Conservation (phyloP, 768 basidiomycete genomes). For the Lanmaoa pseudosensibilis region DNA sequence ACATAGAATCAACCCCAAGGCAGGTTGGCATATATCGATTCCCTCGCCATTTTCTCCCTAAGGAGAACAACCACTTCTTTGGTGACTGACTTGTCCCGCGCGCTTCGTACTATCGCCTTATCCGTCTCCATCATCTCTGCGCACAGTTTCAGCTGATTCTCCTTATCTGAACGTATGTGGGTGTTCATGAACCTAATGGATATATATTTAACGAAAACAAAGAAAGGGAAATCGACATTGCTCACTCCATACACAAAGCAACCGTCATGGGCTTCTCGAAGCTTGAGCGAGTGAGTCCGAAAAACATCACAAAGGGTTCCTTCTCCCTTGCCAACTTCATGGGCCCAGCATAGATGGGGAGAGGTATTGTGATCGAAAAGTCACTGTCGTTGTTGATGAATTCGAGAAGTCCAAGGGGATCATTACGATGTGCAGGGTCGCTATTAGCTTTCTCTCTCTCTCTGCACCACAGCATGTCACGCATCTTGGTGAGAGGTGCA, state of each 20-base stretch:
- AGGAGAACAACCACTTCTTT: slow-evolving; percentile 4
- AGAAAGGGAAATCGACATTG: no score
- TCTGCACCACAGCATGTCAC: slow-evolving; percentile 7
- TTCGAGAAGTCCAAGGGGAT: slow-evolving; percentile 15
- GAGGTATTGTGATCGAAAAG: slow-evolving; percentile 10
- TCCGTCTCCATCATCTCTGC: slow-evolving; percentile 19
- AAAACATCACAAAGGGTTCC: slow-evolving; percentile 12
- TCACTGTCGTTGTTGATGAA: slow-evolving; percentile 21
- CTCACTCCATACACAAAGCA: slow-evolving; percentile 10
- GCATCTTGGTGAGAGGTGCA: slow-evolving; percentile 8
- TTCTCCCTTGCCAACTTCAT: slow-evolving; percentile 1
- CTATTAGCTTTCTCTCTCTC: neutral
- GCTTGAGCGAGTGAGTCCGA: neutral
- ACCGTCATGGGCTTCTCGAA: slow-evolving; percentile 15
- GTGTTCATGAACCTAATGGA: slow-evolving; percentile 10
- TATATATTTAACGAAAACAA: neutral
- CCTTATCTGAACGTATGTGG: slow-evolving; percentile 17
- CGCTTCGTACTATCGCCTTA: slow-evolving; percentile 10
- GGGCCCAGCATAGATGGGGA: neutral
- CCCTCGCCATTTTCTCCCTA: slow-evolving; percentile 17
- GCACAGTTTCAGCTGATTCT: slow-evolving; percentile 14
- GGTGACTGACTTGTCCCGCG: neutral
- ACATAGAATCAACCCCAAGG: neutral
- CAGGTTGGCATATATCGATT: slow-evolving; percentile 4
- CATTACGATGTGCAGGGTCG: neutral